Evolutionary conservation across 345 rosid genomes (phyloP), one percentile per base, ranked within the genome.

Genomic region (Triadica sebifera): DNA sequence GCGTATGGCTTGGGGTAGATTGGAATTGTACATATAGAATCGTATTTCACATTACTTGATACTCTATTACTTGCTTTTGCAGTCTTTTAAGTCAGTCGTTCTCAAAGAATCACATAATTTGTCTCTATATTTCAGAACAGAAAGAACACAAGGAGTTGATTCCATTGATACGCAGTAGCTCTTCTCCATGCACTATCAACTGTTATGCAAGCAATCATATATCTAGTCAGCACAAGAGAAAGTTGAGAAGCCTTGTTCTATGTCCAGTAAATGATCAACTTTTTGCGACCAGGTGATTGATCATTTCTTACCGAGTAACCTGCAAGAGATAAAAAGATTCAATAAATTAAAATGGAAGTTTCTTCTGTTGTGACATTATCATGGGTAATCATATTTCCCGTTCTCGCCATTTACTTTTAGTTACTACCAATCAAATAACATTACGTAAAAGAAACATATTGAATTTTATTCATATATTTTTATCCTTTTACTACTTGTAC

Each of bases 181-280:
- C 91, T 72, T 73, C 91, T 19, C 88, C 94, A 17, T 63, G 73
- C 77, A 81, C 81, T 53, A 71, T 90, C 39, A 81, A 75, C 69
- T 92, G 93, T 75, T 78, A 87, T 72, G 49, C 87, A 19, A 87
- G 92, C 78, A 88, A 84, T 74, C 89, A 90, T 62, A 79, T 94
- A 75, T 73, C 93, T 25, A 92, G 97, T 82, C 97, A 89, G 89
- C 98, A 94, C 79, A 92, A 88, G 86, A 92, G 98, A 85, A 94
- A 92, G 82, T 79, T 94, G 70, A 88, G 98, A 86, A 87, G 91
- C 85, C 85, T 94, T 74, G 83, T 86, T 50, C 55, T 89, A 12
- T 86, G 91, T 84, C 94, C 98, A 11, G 89, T 81, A 56, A 86
- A 92, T 77, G 93, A 94, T 57, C 90, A 85, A 69, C 93, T 90